Percentiles rank a stretch among this genome's conserved stretches.
phyloP scores from a whole-genome alignment of 2,329 filamentous ascomycete species.

The Aspergillus eucalypticola region DNA sequence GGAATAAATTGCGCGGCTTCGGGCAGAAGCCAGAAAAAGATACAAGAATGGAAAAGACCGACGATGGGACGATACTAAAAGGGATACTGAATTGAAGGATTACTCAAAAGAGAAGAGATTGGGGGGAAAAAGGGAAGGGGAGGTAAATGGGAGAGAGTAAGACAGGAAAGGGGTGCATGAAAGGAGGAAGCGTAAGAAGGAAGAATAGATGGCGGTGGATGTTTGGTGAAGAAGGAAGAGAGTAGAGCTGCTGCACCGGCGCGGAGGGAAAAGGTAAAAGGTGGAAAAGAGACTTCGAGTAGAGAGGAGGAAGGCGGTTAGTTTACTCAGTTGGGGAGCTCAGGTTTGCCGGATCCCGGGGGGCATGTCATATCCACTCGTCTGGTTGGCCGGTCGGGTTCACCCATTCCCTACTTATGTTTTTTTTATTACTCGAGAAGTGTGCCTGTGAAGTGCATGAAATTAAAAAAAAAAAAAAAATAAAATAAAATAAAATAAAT shows the following conservation, averaged over 20 bases:
- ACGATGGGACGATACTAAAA: conserved; percentile 15
- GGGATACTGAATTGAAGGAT: conserved; percentile 14
- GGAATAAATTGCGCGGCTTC: conserved; percentile 35
- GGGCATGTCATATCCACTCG: conserved; percentile 13
- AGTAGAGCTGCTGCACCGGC: conserved; percentile 10
- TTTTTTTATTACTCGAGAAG: background rate
- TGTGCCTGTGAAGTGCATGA: background rate
- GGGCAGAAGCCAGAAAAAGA: conserved; percentile 24
- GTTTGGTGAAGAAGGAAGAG: conserved; percentile 15
- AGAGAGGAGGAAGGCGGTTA: conserved; percentile 10
- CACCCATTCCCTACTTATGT: background rate
- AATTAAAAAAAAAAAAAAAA: too few species aligned
- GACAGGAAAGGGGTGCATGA: conserved; percentile 26
- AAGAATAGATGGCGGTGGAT: conserved; percentile 11
- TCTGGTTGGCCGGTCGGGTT: conserved; percentile 10
- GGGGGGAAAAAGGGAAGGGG: conserved; percentile 9
- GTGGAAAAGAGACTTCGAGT: conserved; percentile 21
- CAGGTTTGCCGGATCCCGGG: conserved; percentile 10
- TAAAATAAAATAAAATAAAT: too few species aligned
- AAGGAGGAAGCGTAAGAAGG: conserved; percentile 22
- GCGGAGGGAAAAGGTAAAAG: conserved; percentile 15
- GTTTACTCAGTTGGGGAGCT: background rate
- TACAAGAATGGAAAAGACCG: conserved; percentile 24
- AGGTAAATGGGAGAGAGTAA: conserved; percentile 22
- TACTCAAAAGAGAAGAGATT: conserved; percentile 15